Base-by-base conservation (phyloP, 305 asterid genomes). In the Salvia sclarea region DNA sequence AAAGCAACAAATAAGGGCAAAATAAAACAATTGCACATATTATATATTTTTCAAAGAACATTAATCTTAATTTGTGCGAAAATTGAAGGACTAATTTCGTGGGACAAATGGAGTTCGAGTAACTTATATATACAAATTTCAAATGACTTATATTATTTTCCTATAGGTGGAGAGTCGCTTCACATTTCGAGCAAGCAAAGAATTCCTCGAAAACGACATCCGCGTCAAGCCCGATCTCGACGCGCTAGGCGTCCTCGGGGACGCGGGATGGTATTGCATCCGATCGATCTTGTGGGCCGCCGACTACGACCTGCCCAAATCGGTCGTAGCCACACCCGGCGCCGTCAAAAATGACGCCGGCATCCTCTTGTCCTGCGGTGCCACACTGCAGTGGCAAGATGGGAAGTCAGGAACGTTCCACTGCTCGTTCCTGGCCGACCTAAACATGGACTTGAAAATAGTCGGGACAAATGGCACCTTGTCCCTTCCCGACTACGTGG, bases 391-490 rank as follows among this genome's bases (percentile, higher is more conserved):
- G 8, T 85, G 76, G 79, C 43, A 69, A 0, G 76, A 83, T 0
- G 83, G 79, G 33, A 48, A 8, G 61, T 8, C 61, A 0, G 90
- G 80, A 1, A 81, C 88, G 13, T 84, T 90, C 70, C 76, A 84
- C 10, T 90, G 95, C 60, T 88, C 95, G 10, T 90, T 90, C 57
- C 49, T 88, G 9, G 8, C 81, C 67, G 76, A 80, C 48, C 20
- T 80, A 17, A 78, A 82, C 0, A 80, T 71, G 90, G 89, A 90
- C 24, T 11, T 86, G 0, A 80, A 81, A 4, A 74, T 67, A 12
- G 60, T 88, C 16, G 97, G 97, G 43, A 53, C 86, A 0, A 57
- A 82, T 1, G 97, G 87, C 24, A 76, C 14, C 13, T 49, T 90
- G 22, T 84, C 81, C 1, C 71, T 82, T 7, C 88, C 78, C 13